These are phyloP conservation scores for Marasmius fiardii DNA, from an alignment of 1,284 basidiomycete species.

Conservation along the genomic window DNA sequence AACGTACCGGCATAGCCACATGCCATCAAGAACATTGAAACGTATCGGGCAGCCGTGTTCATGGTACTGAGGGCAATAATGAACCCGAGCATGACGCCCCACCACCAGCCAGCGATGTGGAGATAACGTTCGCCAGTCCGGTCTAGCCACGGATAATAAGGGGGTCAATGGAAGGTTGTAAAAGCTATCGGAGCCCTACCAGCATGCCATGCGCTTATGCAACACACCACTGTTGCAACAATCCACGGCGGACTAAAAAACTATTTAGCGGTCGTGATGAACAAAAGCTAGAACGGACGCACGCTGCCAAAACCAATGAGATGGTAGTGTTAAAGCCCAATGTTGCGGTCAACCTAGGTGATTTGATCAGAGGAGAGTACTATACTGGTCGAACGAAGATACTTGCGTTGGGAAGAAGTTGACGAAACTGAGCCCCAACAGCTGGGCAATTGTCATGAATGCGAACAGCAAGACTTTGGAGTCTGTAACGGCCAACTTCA, in stretches of 20 bases:
- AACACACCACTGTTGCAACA: conserved; percentile 49
- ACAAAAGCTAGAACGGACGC: conserved; percentile 28
- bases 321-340: conserved; percentile 61
- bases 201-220: conserved; percentile 63
- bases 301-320: conserved; percentile 63
- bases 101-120: conserved; percentile 60
- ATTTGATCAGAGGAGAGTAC: not conserved
- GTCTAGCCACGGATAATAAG: conserved; percentile 35
- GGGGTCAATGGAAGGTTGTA: conserved; percentile 9
- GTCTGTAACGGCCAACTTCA: conserved; percentile 60
- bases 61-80: conserved; percentile 59
- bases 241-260: conserved; percentile 62
- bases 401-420: conserved; percentile 72
- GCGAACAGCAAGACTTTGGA: conserved; percentile 59
- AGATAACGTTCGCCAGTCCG: conserved; percentile 65
- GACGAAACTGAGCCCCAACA: conserved; percentile 66
- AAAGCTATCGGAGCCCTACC: conserved; percentile 34
- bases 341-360: conserved; percentile 53
- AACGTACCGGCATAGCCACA: conserved; percentile 48
- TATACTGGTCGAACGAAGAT: not conserved
- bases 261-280: not conserved
- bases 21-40: conserved; percentile 66
- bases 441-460: conserved; percentile 46
- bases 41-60: conserved; percentile 52
- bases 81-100: conserved; percentile 60